Conservation (phyloP, 2,329 filamentous ascomycete species). For the Ceratocystis colombiana region DNA sequence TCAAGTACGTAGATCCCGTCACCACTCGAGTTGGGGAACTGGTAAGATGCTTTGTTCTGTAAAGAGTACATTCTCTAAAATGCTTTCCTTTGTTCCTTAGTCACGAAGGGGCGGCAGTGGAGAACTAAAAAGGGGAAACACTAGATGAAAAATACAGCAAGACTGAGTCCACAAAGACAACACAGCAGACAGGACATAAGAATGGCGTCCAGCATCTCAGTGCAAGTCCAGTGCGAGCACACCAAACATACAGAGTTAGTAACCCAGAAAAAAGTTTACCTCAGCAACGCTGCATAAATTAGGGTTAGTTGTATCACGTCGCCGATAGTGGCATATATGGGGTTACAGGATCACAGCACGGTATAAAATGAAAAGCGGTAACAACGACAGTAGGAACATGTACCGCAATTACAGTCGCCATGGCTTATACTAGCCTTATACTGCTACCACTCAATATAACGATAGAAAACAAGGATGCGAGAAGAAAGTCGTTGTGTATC, state of each 20-base stretch:
- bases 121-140: background rate
- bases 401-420: too few species aligned
- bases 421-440: too few species aligned
- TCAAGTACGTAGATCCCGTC: constrained; percentile 23
- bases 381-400: too few species aligned
- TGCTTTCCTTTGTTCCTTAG: background rate
- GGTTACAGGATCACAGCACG: too few species aligned
- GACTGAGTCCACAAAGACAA: background rate
- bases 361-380: too few species aligned
- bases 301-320: too few species aligned
- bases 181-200: background rate
- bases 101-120: background rate
- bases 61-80: constrained; percentile 21
- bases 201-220: background rate
- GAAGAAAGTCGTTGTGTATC: too few species aligned
- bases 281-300: background rate
- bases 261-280: constrained; percentile 9
- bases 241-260: too few species aligned
- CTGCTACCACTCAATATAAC: too few species aligned
- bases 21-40: constrained; percentile 24
- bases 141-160: background rate
- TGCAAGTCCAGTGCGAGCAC: too few species aligned
- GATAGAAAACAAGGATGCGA: too few species aligned
- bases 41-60: constrained; percentile 23
- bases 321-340: too few species aligned